phyloP scores from a whole-genome alignment of 768 basidiomycete species.

The Jaapia argillacea region DNA sequence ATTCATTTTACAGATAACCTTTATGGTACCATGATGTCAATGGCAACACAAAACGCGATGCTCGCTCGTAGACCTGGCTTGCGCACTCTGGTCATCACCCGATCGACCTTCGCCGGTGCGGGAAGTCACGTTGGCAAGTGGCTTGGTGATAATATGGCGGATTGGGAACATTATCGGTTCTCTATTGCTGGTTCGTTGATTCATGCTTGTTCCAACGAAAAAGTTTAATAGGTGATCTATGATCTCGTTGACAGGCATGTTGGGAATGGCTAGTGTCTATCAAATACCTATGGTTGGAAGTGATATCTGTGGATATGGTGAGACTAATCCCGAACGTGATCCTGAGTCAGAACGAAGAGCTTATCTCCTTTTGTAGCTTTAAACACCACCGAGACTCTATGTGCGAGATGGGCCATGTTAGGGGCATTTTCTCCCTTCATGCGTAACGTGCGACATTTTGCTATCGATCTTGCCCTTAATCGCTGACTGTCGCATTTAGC shows the following conservation, averaged over 20 bases:
- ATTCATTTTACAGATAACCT: conserved; percentile 37
- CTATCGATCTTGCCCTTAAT: neutral
- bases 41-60: conserved; percentile 50
- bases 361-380: conserved; percentile 23
- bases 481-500: too few species aligned
- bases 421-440: conserved; percentile 76
- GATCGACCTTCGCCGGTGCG: conserved; percentile 65
- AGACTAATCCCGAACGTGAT: conserved; percentile 8
- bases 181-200: conserved; percentile 38
- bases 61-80: conserved; percentile 49
- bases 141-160: conserved; percentile 58
- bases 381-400: conserved; percentile 58
- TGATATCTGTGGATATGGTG: conserved; percentile 63
- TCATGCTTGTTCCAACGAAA: too few species aligned
- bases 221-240: too few species aligned
- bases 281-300: conserved; percentile 71
- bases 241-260: conserved; percentile 34
- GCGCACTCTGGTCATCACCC: conserved; percentile 58
- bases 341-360: neutral
- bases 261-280: conserved; percentile 55
- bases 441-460: conserved; percentile 45
- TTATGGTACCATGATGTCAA: conserved; percentile 67
- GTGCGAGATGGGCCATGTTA: conserved; percentile 68
- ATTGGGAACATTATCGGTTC: conserved; percentile 47
- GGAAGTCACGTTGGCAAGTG: conserved; percentile 63